These are phyloP conservation scores for Omphalotus olearius DNA, from an alignment of 1,284 basidiomycete species.

Conservation along the genomic window DNA sequence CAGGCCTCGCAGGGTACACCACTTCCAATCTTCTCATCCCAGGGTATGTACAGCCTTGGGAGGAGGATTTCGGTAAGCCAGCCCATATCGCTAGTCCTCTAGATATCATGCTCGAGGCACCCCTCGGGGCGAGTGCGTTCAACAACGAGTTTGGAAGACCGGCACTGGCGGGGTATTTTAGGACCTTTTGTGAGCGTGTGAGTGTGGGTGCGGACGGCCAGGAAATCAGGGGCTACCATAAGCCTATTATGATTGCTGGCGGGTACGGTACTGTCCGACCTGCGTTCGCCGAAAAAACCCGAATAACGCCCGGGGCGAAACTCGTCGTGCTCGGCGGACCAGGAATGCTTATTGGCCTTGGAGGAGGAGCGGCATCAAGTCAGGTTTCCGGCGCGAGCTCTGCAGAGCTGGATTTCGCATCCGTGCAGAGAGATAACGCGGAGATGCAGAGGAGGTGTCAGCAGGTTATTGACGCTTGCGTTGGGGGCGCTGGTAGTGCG, in stretches of 20 bases:
- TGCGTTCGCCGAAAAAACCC: conserved; percentile 72
- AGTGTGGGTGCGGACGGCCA: conserved; percentile 36
- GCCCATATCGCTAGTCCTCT: conserved; percentile 89
- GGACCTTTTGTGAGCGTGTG: conserved; percentile 81
- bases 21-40: conserved; percentile 94
- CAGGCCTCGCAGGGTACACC: conserved; percentile 91
- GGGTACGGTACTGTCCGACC: conserved; percentile 92
- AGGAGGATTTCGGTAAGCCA: conserved; percentile 86
- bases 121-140: conserved; percentile 92
- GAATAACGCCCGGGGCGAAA: conserved; percentile 76
- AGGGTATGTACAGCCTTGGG: conserved; percentile 87
- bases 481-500: conserved; percentile 39
- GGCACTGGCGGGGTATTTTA: conserved; percentile 81
- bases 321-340: conserved; percentile 97
- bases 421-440: conserved; percentile 96
- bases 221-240: conserved; percentile 93
- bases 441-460: conserved; percentile 98
- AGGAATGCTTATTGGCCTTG: conserved; percentile 94
- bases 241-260: conserved; percentile 99
- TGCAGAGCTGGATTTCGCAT: conserved; percentile 94
- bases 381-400: conserved; percentile 86
- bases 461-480: conserved; percentile 94
- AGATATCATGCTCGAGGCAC: conserved; percentile 97
- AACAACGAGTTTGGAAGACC: conserved; percentile 99
- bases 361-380: conserved; percentile 94